A percentile compares a stretch with the other conserved stretches of the same genome.
phyloP scores from a whole-genome alignment of 2,329 filamentous ascomycete genomes.

The Fusarium armeniacum region DNA sequence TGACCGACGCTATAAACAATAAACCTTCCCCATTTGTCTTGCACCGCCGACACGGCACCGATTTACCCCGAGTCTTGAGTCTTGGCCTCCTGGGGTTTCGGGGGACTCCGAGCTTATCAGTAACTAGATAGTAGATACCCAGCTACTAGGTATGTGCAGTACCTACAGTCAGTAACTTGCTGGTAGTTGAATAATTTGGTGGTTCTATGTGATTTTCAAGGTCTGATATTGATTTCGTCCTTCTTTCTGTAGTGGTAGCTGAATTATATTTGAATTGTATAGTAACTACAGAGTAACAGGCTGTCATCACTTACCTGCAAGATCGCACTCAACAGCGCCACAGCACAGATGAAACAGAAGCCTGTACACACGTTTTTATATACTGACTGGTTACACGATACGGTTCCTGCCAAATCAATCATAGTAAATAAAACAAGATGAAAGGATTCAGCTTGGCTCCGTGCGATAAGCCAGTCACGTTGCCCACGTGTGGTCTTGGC shows the following conservation, averaged over 20 bases:
- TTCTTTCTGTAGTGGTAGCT: too few species aligned
- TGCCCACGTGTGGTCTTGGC: constrained; percentile 51
- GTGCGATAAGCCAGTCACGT: constrained; percentile 45
- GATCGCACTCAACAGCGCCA: neutral
- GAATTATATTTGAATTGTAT: too few species aligned
- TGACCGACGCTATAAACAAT: constrained; percentile 23
- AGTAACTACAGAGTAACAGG: too few species aligned
- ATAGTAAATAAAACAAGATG: neutral
- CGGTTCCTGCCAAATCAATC: neutral
- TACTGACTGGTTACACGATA: constrained; percentile 6
- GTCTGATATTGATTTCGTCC: too few species aligned
- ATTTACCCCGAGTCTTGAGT: constrained; percentile 17
- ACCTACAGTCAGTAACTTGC: too few species aligned
- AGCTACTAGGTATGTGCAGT: too few species aligned
- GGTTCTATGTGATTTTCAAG: too few species aligned
- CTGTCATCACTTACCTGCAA: too few species aligned
- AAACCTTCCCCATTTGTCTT: constrained; percentile 42
- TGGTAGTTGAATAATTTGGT: too few species aligned
- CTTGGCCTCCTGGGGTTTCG: neutral
- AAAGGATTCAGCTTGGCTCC: constrained; percentile 12
- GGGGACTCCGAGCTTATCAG: constrained; percentile 6
- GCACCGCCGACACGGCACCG: constrained; percentile 14
- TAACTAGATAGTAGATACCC: too few species aligned
- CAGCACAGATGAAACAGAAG: neutral
- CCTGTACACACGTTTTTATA: constrained; percentile 7